These are phyloP conservation scores for Pezicula neosporulosa DNA, from an alignment of 2,329 filamentous ascomycete species.

Conservation along the genomic window DNA sequence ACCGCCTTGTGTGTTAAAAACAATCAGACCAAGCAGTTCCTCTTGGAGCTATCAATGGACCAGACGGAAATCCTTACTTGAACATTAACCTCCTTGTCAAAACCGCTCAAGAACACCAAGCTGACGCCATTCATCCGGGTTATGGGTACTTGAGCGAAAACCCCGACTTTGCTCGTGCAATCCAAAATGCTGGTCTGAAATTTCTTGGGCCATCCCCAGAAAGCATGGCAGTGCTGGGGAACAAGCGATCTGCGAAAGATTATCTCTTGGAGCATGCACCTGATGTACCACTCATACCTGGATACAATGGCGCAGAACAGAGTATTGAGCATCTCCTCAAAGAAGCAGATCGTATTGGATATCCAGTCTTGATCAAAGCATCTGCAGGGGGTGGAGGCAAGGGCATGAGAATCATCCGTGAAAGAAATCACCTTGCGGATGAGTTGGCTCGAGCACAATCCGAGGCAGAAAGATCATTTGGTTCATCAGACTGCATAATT, in stretches of 20 bases:
- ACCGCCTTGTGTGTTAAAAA: slow-evolving; percentile 64
- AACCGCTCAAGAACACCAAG: slow-evolving; percentile 50
- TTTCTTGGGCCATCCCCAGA: slow-evolving; percentile 53
- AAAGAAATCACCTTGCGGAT: slow-evolving; percentile 43
- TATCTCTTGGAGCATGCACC: slow-evolving; percentile 62
- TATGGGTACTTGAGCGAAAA: slow-evolving; percentile 68
- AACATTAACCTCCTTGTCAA: slow-evolving; percentile 66
- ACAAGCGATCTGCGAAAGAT: slow-evolving; percentile 51
- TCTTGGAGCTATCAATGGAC: slow-evolving; percentile 45
- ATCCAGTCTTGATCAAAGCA: slow-evolving; percentile 52
- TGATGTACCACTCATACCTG: slow-evolving; percentile 66
- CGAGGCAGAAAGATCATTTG: slow-evolving; percentile 47
- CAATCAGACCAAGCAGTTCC: slow-evolving; percentile 65
- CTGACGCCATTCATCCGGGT: slow-evolving; percentile 59
- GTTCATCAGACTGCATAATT: slow-evolving; percentile 58
- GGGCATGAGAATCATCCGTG: slow-evolving; percentile 52
- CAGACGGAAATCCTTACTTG: slow-evolving; percentile 51
- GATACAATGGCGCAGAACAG: slow-evolving; percentile 65
- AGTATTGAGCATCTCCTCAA: background rate
- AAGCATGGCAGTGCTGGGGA: slow-evolving; percentile 12
- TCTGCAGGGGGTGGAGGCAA: slow-evolving; percentile 61
- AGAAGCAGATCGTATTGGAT: slow-evolving; percentile 22
- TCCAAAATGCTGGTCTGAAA: slow-evolving; percentile 49
- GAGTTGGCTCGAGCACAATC: slow-evolving; percentile 51
- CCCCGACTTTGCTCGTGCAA: slow-evolving; percentile 52